Base-by-base conservation (phyloP, 768 basidiomycete genomes). In the Cystofilobasidium capitatum region DNA sequence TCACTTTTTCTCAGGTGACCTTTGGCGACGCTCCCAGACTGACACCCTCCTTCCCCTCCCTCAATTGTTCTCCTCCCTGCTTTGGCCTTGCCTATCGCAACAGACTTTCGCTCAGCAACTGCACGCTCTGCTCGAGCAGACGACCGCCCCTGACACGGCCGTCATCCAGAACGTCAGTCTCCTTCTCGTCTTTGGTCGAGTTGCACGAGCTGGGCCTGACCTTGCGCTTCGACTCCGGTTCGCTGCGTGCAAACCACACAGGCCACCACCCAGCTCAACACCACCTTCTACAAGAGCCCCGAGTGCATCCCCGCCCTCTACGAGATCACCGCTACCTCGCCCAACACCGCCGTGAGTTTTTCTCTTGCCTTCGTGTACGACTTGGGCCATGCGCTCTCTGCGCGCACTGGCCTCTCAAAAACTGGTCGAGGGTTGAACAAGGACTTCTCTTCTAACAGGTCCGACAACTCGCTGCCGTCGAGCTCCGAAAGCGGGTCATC, bases 381-480 rank as follows among this genome's bases (percentile, higher is more conserved):
- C 31, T 54, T 54, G 22, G 13, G n/a, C 10, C 31, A 37, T 8
- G n/a, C 13, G 29, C 54, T 57, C 16, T 22, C 29, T 29, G 37
- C 39, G 44, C 17, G 39, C 29, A 24, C 29, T 9, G 10, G 22
- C 29, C 51, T 54, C 51, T 57, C 29, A 26, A 14, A 37, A 26
- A 16, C 36, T 17, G 20, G 7, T 58, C 57, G 51, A 12, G 22
- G 51, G 22, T 24, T 54, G 51, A 54, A 12, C 9, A 54, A 9
- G 40, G 40, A 10, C 44, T 22, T 54, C 66, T 37, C 8, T 26
- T 31, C 16, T 13, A 20, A 2, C 74, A 99, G 93, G 86, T 97
- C 70, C 89, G 92, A 70, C 96, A 99, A 84, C 83, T 99, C 26
- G 90, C 93, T 58, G 92, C 93, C 10, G 92, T 97, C 64, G 96